Conservation (phyloP, 2,329 filamentous ascomycete species). For the Cylindrodendrum hubeiense region DNA sequence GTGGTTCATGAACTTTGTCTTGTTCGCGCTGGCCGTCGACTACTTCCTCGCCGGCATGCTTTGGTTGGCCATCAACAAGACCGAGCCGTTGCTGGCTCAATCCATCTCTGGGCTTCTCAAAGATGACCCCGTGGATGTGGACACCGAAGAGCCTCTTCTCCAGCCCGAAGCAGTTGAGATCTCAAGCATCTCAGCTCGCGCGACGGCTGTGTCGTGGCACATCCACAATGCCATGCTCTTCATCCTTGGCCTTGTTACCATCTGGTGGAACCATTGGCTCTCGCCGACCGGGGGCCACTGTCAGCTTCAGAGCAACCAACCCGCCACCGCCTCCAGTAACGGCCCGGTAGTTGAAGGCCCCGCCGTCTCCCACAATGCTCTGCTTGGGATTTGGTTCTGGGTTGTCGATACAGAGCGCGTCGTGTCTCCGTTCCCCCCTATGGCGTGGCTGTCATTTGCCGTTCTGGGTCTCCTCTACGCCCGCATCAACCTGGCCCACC, state of each 20-base stretch:
- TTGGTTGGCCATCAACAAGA: constrained; percentile 52
- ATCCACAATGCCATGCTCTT: constrained; percentile 54
- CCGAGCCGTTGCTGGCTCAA: constrained; percentile 50
- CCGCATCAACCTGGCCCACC: constrained; percentile 50
- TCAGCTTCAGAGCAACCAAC: constrained; percentile 26
- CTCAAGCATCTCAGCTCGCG: constrained; percentile 16
- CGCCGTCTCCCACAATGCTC: constrained; percentile 35
- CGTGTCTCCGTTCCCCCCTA: constrained; percentile 56
- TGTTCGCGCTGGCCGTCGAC: constrained; percentile 59
- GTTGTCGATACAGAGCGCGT: constrained; percentile 44
- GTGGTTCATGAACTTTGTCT: constrained; percentile 58
- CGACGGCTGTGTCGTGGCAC: constrained; percentile 53
- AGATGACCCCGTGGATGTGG: constrained; percentile 23
- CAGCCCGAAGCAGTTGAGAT: background rate
- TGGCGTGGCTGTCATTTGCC: constrained; percentile 62
- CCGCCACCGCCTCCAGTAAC: background rate
- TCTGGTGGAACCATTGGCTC: constrained; percentile 62
- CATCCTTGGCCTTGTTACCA: constrained; percentile 50
- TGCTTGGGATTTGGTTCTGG: constrained; percentile 58
- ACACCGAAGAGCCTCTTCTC: constrained; percentile 46
- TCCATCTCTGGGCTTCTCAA: constrained; percentile 36
- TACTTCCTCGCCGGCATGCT: constrained; percentile 58
- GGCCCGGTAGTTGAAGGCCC: constrained; percentile 15
- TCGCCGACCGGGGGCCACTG: constrained; percentile 56
- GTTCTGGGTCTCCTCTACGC: constrained; percentile 59